Evolutionary conservation across 257 asterid species (phyloP).

Genomic region (Rubia yunnanensis): DNA sequence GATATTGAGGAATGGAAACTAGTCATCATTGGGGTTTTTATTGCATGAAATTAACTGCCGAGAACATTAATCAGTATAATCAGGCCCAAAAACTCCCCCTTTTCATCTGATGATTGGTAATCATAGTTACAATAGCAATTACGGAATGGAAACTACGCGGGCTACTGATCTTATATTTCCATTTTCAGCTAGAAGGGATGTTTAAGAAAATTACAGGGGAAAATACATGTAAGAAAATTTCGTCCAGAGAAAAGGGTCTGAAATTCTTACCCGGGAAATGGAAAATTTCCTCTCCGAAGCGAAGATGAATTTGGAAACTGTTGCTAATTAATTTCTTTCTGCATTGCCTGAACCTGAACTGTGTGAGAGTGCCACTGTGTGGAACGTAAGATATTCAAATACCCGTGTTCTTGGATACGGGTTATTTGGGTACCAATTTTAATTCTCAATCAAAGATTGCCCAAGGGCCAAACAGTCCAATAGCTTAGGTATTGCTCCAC

Average conservation of each 20-base stretch:
- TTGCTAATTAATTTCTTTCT: neutral
- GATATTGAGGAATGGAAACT: neutral
- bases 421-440: neutral
- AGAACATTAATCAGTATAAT: neutral
- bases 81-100: neutral
- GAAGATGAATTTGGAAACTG: neutral
- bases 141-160: neutral
- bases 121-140: neutral
- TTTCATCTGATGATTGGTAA: no score
- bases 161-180: neutral
- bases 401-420: neutral
- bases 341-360: constrained; percentile 1
- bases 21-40: neutral
- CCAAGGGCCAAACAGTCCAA: no score
- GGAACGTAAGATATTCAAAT: neutral
- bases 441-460: no score
- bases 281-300: no score
- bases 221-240: neutral
- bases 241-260: neutral
- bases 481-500: no score
- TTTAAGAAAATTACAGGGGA: neutral
- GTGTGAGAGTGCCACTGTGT: neutral
- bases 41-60: neutral
- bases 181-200: neutral
- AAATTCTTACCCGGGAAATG: neutral